phyloP scores from a whole-genome alignment of 2,329 filamentous ascomycete species.

The Stagonosporopsis chrysanthemi region DNA sequence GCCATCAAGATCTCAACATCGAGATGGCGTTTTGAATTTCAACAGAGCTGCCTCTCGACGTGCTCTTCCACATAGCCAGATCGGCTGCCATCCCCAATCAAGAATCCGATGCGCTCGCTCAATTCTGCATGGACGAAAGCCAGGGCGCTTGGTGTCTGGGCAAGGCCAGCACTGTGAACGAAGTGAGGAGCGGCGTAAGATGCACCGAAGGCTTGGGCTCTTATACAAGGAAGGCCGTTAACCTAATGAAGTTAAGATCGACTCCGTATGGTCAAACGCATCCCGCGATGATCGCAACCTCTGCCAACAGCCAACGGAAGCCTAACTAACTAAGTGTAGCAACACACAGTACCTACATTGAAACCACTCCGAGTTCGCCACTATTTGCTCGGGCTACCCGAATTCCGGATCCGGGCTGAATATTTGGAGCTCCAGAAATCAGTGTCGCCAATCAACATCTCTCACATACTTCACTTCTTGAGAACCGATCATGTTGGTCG shows the following conservation, averaged over 20 bases:
- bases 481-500: slow-evolving; percentile 1
- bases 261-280: slow-evolving; percentile 23
- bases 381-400: slow-evolving; percentile 1
- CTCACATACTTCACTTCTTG: neutral
- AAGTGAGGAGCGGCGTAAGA: slow-evolving; percentile 11
- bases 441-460: neutral
- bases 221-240: slow-evolving; percentile 14
- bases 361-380: neutral
- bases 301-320: slow-evolving; percentile 4
- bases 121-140: slow-evolving; percentile 6
- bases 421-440: neutral
- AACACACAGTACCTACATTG: slow-evolving; percentile 3
- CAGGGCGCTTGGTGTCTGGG: slow-evolving; percentile 11
- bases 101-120: slow-evolving; percentile 22
- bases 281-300: slow-evolving; percentile 26
- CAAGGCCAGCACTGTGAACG: slow-evolving; percentile 8
- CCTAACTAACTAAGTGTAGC: slow-evolving; percentile 3
- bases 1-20: neutral
- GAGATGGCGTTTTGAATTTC: neutral
- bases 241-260: slow-evolving; percentile 14
- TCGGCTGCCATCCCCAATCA: slow-evolving; percentile 23
- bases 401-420: neutral
- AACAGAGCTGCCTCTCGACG: neutral
- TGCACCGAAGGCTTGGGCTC: slow-evolving; percentile 20
- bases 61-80: neutral